Evolutionary conservation across 2,329 filamentous ascomycete species (phyloP), one percentile per base, ranked within the genome.

Genomic region (Colletotrichum chrysophilum): DNA sequence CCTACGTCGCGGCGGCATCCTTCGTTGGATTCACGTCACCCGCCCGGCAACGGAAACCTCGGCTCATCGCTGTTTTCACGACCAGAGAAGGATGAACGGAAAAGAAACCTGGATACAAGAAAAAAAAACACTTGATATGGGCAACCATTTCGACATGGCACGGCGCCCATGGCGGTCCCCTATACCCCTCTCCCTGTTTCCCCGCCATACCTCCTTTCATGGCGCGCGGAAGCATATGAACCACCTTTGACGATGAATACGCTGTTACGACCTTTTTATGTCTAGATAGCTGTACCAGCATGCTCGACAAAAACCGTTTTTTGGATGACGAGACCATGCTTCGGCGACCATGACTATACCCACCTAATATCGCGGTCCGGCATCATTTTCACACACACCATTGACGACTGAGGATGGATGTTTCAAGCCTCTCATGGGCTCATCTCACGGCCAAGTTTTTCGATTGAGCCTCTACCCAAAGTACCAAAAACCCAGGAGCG

Each of bases 191-290:
- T 48, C 43, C 18, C 66, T 61, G 75, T 74, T 70, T 80, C 77
- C 77, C 77, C 70, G 73, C 74, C 71, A 75, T 73, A 69, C 30
- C 56, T 75, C 66, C 43, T 66, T 73, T 66, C 58, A 76, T 76
- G 74, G 74, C 74, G 74, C 74, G 70, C 60, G 71, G 74, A 66
- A 76, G 66, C 74, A 76, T 70, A 76, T 74, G 74, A 76, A 76
- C 74, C 74, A 75, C 74, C 74, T 82, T 84, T 86, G 85, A 87
- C 84, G 85, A 87, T 85, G 83, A 86, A 77, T 77, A 84, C 83
- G 84, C 83, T 85, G 85, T 86, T 82, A 87, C 83, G 85, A 87
- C 83, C 82, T 85, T 56, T 75, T 75, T 83, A 87, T 83, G 85
- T 86, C 85, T 86, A 87, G 85, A 87, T 84, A 86, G 83, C 83